Percentiles rank a stretch among this genome's conserved stretches.
Conservation (phyloP, 257 asterid species). For the Echium plantagineum region DNA sequence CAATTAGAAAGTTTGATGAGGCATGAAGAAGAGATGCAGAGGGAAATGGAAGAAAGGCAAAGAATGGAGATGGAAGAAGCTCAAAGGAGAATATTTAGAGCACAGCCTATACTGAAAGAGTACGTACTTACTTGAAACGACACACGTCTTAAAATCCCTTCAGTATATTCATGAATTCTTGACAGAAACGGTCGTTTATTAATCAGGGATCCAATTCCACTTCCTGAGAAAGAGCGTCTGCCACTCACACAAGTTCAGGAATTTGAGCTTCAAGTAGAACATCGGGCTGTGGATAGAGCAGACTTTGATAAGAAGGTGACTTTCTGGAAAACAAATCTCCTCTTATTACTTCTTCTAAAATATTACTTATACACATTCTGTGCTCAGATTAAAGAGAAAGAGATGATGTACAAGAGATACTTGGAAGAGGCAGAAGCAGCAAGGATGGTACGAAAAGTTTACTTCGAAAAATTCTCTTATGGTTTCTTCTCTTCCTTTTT, state of each 20-base stretch:
- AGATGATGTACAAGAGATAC: slow-evolving; percentile 60
- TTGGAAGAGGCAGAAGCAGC: slow-evolving; percentile 87
- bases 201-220: slow-evolving; percentile 85
- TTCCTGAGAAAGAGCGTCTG: slow-evolving; percentile 56
- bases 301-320: slow-evolving; percentile 81
- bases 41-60: slow-evolving; percentile 75
- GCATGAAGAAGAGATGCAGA: slow-evolving; percentile 82
- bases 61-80: slow-evolving; percentile 73
- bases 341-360: background rate
- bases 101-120: slow-evolving; percentile 79
- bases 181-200: background rate
- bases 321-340: too few species aligned
- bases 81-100: slow-evolving; percentile 71
- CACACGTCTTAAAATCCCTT: background rate
- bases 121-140: slow-evolving; percentile 16
- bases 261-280: slow-evolving; percentile 59
- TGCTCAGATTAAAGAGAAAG: slow-evolving; percentile 76
- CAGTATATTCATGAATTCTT: background rate
- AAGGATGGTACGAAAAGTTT: slow-evolving; percentile 36
- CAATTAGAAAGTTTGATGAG: slow-evolving; percentile 69
- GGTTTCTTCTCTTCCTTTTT: background rate
- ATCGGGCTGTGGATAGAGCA: slow-evolving; percentile 73
- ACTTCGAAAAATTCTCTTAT: background rate
- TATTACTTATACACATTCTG: slow-evolving; percentile 9
- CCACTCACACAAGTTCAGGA: slow-evolving; percentile 83